Base-by-base conservation (phyloP, 2,329 filamentous ascomycete species). In the Colletotrichum tofieldiae region DNA sequence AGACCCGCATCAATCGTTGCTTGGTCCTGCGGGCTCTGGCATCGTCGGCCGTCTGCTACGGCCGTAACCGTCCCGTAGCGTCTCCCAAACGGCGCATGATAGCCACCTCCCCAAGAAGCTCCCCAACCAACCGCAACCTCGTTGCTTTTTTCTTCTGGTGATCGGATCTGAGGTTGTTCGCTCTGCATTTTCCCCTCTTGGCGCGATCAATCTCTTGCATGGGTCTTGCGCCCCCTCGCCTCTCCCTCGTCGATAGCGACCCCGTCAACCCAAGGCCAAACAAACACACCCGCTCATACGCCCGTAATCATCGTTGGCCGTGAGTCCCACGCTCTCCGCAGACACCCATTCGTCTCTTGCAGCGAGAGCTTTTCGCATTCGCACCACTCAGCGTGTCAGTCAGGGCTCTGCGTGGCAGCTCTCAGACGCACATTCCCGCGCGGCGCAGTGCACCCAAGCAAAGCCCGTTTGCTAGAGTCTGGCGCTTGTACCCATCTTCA, bases 41-140 rank as follows among this genome's bases (percentile, higher is more conserved):
- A 58, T 35, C 55, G 18, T 26, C 55, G 35, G 41, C 56, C 58
- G 43, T n/a, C 29, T n/a, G 23, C 55, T 71, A 68, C 69, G 69
- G 69, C 69, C 69, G 69, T 68, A 71, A 71, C 20, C 56, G 58
- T 67, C 29, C 26, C 39, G 49, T 29, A 37, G 23, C 37, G 11
- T n/a, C 49, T 35, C 39, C 55, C 29, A 41, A 61, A 41, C 68
- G 64, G 68, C 49, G 47, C 45, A 20, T 32, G 47, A 43, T 45
- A 20, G 18, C 26, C 26, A n/a, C 11, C 43, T 16, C 16, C 16
- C 18, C 9, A 14, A 18, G 41, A 20, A 29, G n/a, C 35, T 26
- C 8, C n/a, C n/a, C 32, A 41, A 11, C 20, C 39, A 43, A 52
- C 39, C 18, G 29, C 66, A 37, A 29, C 23, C 9, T 29, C 37